Percentiles rank a stretch among this genome's conserved stretches.
Conservation (phyloP, 441 rosid genomes). For the Pelargonium exstipulatum region DNA sequence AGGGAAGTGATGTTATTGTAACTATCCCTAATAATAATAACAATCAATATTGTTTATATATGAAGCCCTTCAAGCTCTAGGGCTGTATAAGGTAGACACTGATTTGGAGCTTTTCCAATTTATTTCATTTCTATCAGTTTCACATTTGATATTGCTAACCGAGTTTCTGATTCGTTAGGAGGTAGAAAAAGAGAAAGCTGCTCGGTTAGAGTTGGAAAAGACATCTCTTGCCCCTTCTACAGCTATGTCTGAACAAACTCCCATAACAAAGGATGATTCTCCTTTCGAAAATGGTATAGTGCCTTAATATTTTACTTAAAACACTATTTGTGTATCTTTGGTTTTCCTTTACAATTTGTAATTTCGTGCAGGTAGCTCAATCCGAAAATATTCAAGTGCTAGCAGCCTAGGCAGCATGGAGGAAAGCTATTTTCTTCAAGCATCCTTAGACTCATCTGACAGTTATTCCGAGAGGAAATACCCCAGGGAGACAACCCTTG, state of each 20-base stretch:
- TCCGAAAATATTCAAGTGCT: slow-evolving; percentile 67
- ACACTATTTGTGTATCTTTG: not conserved
- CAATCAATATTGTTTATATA: not conserved
- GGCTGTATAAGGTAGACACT: not conserved
- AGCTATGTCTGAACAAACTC: slow-evolving; percentile 49
- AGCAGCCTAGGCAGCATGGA: slow-evolving; percentile 90
- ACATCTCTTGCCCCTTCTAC: slow-evolving; percentile 43
- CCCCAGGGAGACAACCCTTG: slow-evolving; percentile 53
- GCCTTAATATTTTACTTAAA: slow-evolving; percentile 8
- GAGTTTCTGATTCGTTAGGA: slow-evolving; percentile 47
- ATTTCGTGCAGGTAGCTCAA: slow-evolving; percentile 52
- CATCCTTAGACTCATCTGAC: slow-evolving; percentile 83
- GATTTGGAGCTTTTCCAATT: slow-evolving; percentile 1
- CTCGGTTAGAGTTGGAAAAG: slow-evolving; percentile 77
- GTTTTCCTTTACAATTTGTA: slow-evolving; percentile 14
- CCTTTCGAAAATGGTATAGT: slow-evolving; percentile 62
- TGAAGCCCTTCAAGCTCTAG: slow-evolving; percentile 9
- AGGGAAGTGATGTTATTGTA: too few relatives aligned
- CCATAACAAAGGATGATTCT: slow-evolving; percentile 51
- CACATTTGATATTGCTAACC: slow-evolving; percentile 13
- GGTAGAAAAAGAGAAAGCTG: slow-evolving; percentile 77
- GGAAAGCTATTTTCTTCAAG: slow-evolving; percentile 92
- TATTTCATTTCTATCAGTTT: slow-evolving; percentile 11
- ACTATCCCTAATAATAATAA: too few relatives aligned
- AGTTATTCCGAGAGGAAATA: slow-evolving; percentile 65